Base-by-base conservation (phyloP, 1,284 basidiomycete genomes). In the Malassezia obtusa region DNA sequence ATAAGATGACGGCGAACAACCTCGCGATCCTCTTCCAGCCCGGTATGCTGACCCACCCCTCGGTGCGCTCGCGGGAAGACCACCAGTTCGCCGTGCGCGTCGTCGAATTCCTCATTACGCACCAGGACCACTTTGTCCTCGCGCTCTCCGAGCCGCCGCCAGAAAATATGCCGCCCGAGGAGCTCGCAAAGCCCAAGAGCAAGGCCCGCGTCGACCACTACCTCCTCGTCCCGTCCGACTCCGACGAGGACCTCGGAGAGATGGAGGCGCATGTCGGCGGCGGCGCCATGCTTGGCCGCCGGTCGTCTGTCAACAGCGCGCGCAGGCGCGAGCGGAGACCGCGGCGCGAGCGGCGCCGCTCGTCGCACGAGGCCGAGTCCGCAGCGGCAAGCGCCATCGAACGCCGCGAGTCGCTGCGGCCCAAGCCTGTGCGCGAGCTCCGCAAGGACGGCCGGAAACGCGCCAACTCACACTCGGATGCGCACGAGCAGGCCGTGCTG, bases 1-100 rank as follows among this genome's bases (percentile, higher is more conserved):
- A 96, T 73, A 78, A 91, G 41, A 98, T 98, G 92, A 91, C 86
- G 1, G 86, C 91, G 14, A 81, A 86, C 57, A 98, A 73, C 33
- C 60, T 74, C 6, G 71, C 71, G 24, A 66, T 74, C 54, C 64
- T 74, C 41, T 74, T 74, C 56, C 71, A 73, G 47, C 71, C 71
- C 0, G 67, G 67, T 30, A 69, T 73, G 21, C 84, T 98, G 55
- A 87, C 86, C 14, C 89, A 90, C 70, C 89, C 87, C 0, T 77
- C 80, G 21, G 88, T 94, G 71, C 45, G 62, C 39, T 68, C 67
- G 37, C 65, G 70, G 0, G 59, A 64, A 39, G 89, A 94, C 70
- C 89, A 92, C 75, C 81, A 82, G 24, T 79, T 89, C 6, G 89
- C 86, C 52, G 91, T 95, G 73, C 80, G 82, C 57, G 90, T 96